phyloP scores from a whole-genome alignment of 2,329 filamentous ascomycete genomes.

The Fusarium verticillioides region DNA sequence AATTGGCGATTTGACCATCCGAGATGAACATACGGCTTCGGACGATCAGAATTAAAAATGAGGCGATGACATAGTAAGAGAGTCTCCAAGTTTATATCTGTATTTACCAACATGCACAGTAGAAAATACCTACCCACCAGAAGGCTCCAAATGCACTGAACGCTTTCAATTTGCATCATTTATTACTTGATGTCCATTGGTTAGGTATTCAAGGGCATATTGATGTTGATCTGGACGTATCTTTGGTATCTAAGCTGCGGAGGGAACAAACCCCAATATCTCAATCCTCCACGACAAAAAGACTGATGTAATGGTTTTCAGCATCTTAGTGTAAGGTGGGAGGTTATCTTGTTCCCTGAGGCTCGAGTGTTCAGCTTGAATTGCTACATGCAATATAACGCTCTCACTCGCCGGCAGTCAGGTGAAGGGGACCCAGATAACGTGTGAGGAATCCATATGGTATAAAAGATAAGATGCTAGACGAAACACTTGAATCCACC shows the following conservation, averaged over 20 bases:
- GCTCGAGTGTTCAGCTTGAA: not conserved
- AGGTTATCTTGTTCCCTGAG: not conserved
- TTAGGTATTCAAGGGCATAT: not conserved
- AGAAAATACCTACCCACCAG: not conserved
- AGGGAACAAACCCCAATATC: not conserved
- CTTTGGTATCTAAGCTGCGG: not conserved
- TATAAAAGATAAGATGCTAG: not conserved
- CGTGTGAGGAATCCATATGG: not conserved
- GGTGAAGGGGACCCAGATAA: not conserved
- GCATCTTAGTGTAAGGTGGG: not conserved
- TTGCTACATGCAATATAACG: not conserved
- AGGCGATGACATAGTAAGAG: not conserved
- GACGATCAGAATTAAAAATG: conserved; percentile 28
- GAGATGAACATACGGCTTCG: conserved; percentile 20
- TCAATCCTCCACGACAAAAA: not conserved
- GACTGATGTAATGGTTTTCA: not conserved
- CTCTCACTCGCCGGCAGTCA: not conserved
- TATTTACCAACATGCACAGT: not conserved
- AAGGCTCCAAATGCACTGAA: not conserved
- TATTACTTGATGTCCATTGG: not conserved
- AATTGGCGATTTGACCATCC: conserved; percentile 29
- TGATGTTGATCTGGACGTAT: not conserved
- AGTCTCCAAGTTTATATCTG: not conserved
- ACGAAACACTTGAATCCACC: not conserved
- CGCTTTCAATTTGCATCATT: not conserved